phyloP scores from a whole-genome alignment of 768 basidiomycete species.

The Rhodotorula toruloides region DNA sequence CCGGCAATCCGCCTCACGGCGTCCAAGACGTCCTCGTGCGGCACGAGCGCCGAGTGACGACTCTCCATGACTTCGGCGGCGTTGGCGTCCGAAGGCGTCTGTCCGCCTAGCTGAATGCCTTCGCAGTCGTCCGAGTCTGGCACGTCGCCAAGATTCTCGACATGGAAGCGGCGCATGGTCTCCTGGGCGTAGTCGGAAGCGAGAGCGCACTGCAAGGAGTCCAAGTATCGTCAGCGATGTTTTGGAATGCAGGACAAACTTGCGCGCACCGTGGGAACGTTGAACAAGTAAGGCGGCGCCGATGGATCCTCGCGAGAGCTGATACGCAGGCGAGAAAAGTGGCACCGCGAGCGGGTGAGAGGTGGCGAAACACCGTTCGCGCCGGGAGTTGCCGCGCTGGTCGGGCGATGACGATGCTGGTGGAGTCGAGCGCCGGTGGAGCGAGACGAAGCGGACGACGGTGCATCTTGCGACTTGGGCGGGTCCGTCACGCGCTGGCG shows the following conservation, averaged over 20 bases:
- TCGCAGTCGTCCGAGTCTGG: conserved; percentile 9
- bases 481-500: too few species aligned
- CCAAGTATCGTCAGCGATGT: not conserved
- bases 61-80: conserved; percentile 1
- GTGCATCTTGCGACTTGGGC: too few species aligned
- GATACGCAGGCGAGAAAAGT: conserved; percentile 3
- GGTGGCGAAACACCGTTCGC: not conserved
- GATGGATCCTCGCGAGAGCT: not conserved
- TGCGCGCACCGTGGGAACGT: conserved; percentile 13
- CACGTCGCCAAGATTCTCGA: conserved; percentile 19
- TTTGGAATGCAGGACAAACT: too few species aligned
- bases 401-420: conserved; percentile 17
- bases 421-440: not conserved
- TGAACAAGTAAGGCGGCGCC: conserved; percentile 8
- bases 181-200: conserved; percentile 4
- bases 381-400: not conserved
- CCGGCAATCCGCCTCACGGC: conserved; percentile 20
- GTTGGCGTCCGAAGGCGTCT: not conserved
- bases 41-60: conserved; percentile 10
- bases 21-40: conserved; percentile 12
- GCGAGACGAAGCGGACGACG: not conserved
- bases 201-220: conserved; percentile 17
- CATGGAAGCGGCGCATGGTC: not conserved
- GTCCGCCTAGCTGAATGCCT: conserved; percentile 5
- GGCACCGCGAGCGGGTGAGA: conserved; percentile 19